Conservation (phyloP, 176 grass and related monocot species). For the Tillandsia leiboldiana region DNA sequence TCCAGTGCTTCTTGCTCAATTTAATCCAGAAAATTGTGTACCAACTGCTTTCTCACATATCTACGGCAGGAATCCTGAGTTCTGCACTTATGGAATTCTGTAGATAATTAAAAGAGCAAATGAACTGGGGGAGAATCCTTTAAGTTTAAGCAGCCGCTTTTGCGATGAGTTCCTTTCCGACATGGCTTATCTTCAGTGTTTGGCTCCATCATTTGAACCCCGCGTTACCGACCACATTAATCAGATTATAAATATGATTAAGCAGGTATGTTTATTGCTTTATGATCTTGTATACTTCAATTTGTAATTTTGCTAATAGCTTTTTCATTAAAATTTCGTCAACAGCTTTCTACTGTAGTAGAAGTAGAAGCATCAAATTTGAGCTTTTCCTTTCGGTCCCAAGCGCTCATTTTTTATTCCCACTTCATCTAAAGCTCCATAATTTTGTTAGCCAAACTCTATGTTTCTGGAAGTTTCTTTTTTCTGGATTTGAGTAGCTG, state of each 20-base stretch:
- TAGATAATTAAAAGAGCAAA: slow-evolving; percentile 99
- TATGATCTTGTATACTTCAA: background rate
- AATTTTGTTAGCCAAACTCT: background rate
- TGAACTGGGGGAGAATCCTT: slow-evolving; percentile 73
- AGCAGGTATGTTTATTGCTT: slow-evolving; percentile 39
- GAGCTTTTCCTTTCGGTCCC: too few species aligned
- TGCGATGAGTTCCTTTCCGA: slow-evolving; percentile 78
- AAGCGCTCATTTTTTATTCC: too few species aligned
- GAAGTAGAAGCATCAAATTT: too few species aligned
- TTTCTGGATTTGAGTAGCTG: too few species aligned
- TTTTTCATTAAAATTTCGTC: background rate
- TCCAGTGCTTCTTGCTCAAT: too few species aligned
- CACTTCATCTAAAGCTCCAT: too few species aligned
- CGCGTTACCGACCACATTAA: slow-evolving; percentile 76
- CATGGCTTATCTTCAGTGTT: slow-evolving; percentile 84
- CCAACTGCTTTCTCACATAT: slow-evolving; percentile 40
- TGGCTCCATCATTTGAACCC: slow-evolving; percentile 76
- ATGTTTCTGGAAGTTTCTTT: too few species aligned
- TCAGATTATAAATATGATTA: slow-evolving; percentile 95
- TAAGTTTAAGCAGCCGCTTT: slow-evolving; percentile 69
- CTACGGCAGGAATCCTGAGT: slow-evolving; percentile 62
- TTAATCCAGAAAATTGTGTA: slow-evolving; percentile 24
- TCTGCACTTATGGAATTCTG: slow-evolving; percentile 72
- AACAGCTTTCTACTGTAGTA: background rate
- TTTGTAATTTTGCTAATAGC: background rate